Base-by-base conservation (phyloP, 768 basidiomycete genomes). In the Termitomyces sp. region DNA sequence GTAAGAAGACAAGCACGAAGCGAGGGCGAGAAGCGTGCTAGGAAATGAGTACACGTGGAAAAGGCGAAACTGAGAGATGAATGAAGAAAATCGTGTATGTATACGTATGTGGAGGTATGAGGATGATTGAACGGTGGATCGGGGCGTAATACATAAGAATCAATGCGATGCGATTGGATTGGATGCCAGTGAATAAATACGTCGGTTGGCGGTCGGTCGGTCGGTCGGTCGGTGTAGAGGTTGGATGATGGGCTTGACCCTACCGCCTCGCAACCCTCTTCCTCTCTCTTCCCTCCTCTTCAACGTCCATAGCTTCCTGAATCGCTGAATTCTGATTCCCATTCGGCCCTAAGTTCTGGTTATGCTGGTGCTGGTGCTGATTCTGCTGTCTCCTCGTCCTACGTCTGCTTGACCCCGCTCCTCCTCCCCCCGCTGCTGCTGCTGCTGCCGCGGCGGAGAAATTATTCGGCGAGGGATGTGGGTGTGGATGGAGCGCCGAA, bases 201-300 rank as follows among this genome's bases (percentile, higher is more conserved):
- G 30, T 28, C 45, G 45, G 35, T 35, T 9, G 31, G 31, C n/a
- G n/a, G n/a, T n/a, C n/a, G 45, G 23, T 14, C 5, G 17, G 17
- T 21, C 45, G 21, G 44, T 26, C 28, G 45, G 35, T 35, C 31
- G 31, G 31, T 33, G 31, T 33, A 9, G 31, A 33, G 10, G 31
- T 33, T 33, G 31, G 31, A 11, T 35, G 35, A 35, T 12, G 12
- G 3, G 35, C 35, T 35, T 11, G 10, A 38, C 15, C 5, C 37
- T 38, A 90, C 60, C 89, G 75, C 63, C 89, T 76, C 10, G 87
- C 78, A 35, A 87, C 78, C 47, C 89, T 79, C 66, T 91, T 91
- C 64, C 89, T 75, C 65, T 91, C 89, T 54, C 88, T 78, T 2
- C 78, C 78, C 14, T 88, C 87, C 52, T 91, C 89, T 62, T 91